Percentiles rank a stretch among this genome's conserved stretches.
These are phyloP conservation scores for Scheffersomyces titani DNA, from an alignment of 1,139 yeast genomes.

Conservation along the genomic window DNA sequence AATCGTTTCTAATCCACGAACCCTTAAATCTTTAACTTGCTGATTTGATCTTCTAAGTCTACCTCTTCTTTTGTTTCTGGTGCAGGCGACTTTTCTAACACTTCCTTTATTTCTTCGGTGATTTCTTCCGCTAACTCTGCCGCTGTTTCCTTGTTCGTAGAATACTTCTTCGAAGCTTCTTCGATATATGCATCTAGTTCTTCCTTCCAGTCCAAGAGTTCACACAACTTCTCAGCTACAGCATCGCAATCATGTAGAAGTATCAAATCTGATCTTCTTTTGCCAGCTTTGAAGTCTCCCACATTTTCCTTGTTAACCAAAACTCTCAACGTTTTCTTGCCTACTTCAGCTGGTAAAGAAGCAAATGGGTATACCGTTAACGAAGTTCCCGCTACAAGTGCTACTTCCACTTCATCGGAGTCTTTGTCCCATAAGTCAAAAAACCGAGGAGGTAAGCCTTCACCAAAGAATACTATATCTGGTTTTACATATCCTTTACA, in stretches of 20 bases:
- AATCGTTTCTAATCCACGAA: too few species aligned
- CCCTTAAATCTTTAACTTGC: slow-evolving; percentile 8
- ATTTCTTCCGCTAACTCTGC: slow-evolving; percentile 7
- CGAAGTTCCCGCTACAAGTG: slow-evolving; percentile 91
- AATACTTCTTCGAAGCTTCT: slow-evolving; percentile 11
- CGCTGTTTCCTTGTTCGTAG: slow-evolving; percentile 8
- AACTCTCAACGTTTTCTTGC: slow-evolving; percentile 51
- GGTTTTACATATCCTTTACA: slow-evolving; percentile 87
- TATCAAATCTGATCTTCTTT: slow-evolving; percentile 59
- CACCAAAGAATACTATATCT: slow-evolving; percentile 92
- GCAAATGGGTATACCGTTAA: slow-evolving; percentile 91
- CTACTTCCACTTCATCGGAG: slow-evolving; percentile 59
- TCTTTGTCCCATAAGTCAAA: slow-evolving; percentile 73
- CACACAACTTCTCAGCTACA: slow-evolving; percentile 54
- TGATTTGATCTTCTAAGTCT: slow-evolving; percentile 5
- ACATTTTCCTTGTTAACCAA: slow-evolving; percentile 75
- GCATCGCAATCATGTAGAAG: slow-evolving; percentile 64
- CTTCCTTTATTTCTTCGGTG: slow-evolving; percentile 2
- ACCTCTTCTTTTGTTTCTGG: slow-evolving; percentile 1
- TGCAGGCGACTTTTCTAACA: slow-evolving; percentile 4
- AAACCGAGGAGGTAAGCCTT: slow-evolving; percentile 69
- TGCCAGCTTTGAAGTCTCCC: slow-evolving; percentile 60
- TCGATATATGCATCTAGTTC: slow-evolving; percentile 43
- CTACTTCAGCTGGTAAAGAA: slow-evolving; percentile 67
- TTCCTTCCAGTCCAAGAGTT: slow-evolving; percentile 63